These are phyloP conservation scores for Allium sativum DNA, from an alignment of 106 monocot species.

Conservation along the genomic window DNA sequence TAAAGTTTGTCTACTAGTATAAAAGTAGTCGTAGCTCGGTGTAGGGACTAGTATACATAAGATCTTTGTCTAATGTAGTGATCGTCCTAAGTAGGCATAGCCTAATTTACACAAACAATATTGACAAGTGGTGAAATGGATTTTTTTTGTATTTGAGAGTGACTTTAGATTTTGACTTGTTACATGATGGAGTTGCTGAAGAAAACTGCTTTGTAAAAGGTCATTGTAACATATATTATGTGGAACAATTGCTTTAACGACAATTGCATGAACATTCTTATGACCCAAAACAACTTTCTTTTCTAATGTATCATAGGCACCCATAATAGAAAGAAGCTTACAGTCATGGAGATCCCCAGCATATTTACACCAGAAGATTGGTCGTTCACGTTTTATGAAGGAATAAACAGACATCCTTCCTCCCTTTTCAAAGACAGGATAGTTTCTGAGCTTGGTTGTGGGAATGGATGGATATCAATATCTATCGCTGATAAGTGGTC, in stretches of 20 bases:
- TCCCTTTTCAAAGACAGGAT: conserved; percentile 85
- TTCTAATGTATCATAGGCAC: conserved; percentile 26
- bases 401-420: conserved; percentile 78
- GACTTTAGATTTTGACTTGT: too few relatives aligned
- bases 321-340: conserved; percentile 55
- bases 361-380: conserved; percentile 98
- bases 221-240: too few relatives aligned
- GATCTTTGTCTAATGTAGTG: too few relatives aligned
- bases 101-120: too few relatives aligned
- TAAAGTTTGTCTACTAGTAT: too few relatives aligned
- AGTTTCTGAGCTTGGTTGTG: conserved; percentile 82
- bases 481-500: conserved; percentile 88
- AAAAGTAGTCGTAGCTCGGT: too few relatives aligned
- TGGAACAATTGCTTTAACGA: not conserved
- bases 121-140: too few relatives aligned
- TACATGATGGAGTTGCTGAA: too few relatives aligned
- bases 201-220: too few relatives aligned
- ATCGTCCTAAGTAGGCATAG: too few relatives aligned
- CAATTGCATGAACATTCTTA: not conserved
- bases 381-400: conserved; percentile 97
- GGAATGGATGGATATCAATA: conserved; percentile 99
- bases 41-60: too few relatives aligned
- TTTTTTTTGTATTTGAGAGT: too few relatives aligned
- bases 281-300: not conserved
- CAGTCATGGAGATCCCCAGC: conserved; percentile 90